Conservation (phyloP, 495 filamentous ascomycete species). For the Xylaria venustula region DNA sequence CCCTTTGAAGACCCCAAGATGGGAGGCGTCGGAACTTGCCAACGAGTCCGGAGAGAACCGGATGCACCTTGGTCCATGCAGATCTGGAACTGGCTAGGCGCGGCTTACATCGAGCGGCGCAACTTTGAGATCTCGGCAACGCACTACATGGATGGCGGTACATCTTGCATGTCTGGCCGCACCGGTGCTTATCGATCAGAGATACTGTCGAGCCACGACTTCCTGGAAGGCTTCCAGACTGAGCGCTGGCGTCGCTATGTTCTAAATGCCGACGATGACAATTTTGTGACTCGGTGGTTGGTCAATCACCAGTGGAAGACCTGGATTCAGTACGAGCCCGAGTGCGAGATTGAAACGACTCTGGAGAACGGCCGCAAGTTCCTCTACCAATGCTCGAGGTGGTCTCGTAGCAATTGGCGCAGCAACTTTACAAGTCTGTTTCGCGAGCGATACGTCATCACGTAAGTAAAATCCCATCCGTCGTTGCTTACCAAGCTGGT, state of each 20-base stretch:
- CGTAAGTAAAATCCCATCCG: slow-evolving; percentile 34
- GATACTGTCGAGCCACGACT: slow-evolving; percentile 46
- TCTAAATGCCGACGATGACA: slow-evolving; percentile 67
- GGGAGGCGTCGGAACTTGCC: slow-evolving; percentile 54
- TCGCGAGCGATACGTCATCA: slow-evolving; percentile 50
- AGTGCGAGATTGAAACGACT: slow-evolving; percentile 59
- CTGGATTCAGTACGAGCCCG: slow-evolving; percentile 58
- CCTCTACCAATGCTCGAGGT: slow-evolving; percentile 57
- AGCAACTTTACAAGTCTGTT: slow-evolving; percentile 59
- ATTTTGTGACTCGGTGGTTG: slow-evolving; percentile 65
- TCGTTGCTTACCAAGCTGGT: not conserved
- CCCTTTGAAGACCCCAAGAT: slow-evolving; percentile 52
- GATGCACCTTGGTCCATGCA: slow-evolving; percentile 27
- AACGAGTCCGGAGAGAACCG: slow-evolving; percentile 40
- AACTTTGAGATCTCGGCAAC: slow-evolving; percentile 57
- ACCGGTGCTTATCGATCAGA: slow-evolving; percentile 48
- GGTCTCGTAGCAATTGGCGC: slow-evolving; percentile 65
- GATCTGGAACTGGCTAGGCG: slow-evolving; percentile 53
- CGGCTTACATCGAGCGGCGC: slow-evolving; percentile 54
- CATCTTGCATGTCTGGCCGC: slow-evolving; percentile 55
- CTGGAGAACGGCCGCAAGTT: slow-evolving; percentile 57
- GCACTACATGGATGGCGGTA: slow-evolving; percentile 55
- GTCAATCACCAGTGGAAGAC: slow-evolving; percentile 57
- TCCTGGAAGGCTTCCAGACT: slow-evolving; percentile 52
- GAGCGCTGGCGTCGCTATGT: slow-evolving; percentile 53